phyloP scores from a whole-genome alignment of 352 stramenopile genomes.

The Phytophthora foliorum region DNA sequence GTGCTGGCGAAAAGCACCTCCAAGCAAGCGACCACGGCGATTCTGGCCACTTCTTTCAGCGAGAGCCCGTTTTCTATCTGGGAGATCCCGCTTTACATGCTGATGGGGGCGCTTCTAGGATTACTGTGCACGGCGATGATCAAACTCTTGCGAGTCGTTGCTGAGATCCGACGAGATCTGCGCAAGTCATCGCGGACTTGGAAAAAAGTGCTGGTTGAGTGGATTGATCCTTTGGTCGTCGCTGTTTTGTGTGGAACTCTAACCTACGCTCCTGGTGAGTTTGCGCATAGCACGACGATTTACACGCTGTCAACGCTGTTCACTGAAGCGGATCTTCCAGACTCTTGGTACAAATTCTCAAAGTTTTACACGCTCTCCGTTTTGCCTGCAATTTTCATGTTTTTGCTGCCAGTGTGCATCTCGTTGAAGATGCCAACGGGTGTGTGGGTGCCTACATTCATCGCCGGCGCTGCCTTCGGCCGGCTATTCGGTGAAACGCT shows the following conservation, averaged over 20 bases:
- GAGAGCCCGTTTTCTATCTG: constrained; percentile 55
- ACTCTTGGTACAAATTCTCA: constrained; percentile 53
- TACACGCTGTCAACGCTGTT: constrained; percentile 66
- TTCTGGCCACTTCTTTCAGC: constrained; percentile 51
- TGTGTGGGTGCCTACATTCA: constrained; percentile 83
- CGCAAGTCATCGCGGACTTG: constrained; percentile 37
- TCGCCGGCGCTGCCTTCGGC: constrained; percentile 76
- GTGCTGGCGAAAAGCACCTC: constrained; percentile 53
- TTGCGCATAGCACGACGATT: constrained; percentile 56
- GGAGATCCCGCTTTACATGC: constrained; percentile 64
- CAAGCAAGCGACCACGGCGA: constrained; percentile 43
- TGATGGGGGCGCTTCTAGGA: constrained; percentile 63
- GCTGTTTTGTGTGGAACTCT: constrained; percentile 64
- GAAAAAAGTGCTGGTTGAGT: constrained; percentile 58
- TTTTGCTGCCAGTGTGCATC: constrained; percentile 76
- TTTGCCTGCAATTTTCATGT: constrained; percentile 49
- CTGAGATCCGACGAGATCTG: constrained; percentile 36
- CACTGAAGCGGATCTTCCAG: constrained; percentile 45
- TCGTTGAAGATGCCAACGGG: constrained; percentile 74
- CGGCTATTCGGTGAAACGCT: constrained; percentile 76
- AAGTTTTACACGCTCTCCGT: constrained; percentile 64
- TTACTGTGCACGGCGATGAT: constrained; percentile 55
- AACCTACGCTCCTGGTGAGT: constrained; percentile 71
- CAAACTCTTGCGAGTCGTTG: constrained; percentile 52
- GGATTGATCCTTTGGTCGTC: constrained; percentile 65